Evolutionary conservation across 805 yeast genomes (phyloP), one percentile per base, ranked within the genome.

Genomic region (Saccharomycopsis fodiens): DNA sequence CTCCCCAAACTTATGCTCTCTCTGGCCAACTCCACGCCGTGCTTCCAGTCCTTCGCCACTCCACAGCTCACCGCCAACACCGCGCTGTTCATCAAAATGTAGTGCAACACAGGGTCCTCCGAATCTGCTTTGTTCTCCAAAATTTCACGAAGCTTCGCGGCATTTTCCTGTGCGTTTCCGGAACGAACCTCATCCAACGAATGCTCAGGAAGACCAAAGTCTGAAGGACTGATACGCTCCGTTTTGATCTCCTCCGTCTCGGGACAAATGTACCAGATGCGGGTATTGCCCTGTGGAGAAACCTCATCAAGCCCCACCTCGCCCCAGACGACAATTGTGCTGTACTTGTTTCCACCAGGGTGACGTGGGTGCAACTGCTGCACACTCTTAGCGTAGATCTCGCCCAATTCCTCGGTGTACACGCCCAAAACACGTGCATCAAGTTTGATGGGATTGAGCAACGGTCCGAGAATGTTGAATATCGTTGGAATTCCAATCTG

Each of bases 391-490:
- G 97, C 96, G 57, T 84, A 93, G 8, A 84, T 81, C 50, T 72
- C 77, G 3, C 97, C 99, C 52, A 93, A 64, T 5, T 66, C 66
- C 54, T 84, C 84, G 16, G 87, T 70, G 63, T 85, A 87, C 1
- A 93, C 98, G 37, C 99, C 99, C 38, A 93, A 69, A 13, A 93
- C 79, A 52, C 97, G 73, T 3, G 93, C 84, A 51, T 74, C 73
- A 35, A 78, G 62, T 1, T 88, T 88, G 6, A 86, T 85, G 2
- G 99, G 99, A 67, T 93, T 94, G 52, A 93, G 68, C 50, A 93
- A 66, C 1, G 99, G 99, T 0, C 99, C 99, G 48, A 93, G 66
- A 10, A 93, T 80, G 62, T 93, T 93, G 73, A 93, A 93, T 20
- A 93, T 85, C 1, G 97, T 83, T 2, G 97, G 97, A 8, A 91